Conservation (phyloP, 202 grass and related monocot genomes). For the Carex sylvatica region DNA sequence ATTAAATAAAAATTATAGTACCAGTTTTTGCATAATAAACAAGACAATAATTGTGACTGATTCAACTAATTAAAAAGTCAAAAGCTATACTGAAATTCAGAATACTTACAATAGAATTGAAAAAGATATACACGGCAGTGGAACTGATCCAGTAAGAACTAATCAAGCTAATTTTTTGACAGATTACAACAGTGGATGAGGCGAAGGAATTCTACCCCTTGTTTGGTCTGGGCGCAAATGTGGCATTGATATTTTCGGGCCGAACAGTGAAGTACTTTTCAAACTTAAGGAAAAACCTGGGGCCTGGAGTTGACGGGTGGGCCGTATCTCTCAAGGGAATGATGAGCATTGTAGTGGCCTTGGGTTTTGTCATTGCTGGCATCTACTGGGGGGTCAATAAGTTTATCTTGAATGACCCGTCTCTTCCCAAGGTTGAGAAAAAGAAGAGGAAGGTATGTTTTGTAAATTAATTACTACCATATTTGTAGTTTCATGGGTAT, state of each 20-base stretch:
- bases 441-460: conserved; percentile 90
- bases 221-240: conserved; percentile 88
- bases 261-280: conserved; percentile 97
- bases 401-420: conserved; percentile 60
- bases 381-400: conserved; percentile 96
- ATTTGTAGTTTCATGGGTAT: background rate
- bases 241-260: conserved; percentile 93
- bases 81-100: background rate
- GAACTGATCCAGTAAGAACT: conserved; percentile 10
- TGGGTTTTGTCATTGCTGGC: conserved; percentile 61
- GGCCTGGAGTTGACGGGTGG: conserved; percentile 92
- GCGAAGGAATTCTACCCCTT: conserved; percentile 98
- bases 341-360: conserved; percentile 93
- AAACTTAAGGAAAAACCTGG: conserved; percentile 83
- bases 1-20: background rate
- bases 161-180: conserved; percentile 7
- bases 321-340: conserved; percentile 85
- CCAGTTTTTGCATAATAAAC: background rate
- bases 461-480: background rate
- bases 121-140: background rate
- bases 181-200: conserved; percentile 98
- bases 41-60: background rate
- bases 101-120: background rate
- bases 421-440: conserved; percentile 47
- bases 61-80: background rate